Percentiles rank a stretch among this genome's conserved stretches.
Evolutionary conservation across 345 rosid genomes (phyloP).

Genomic region (Jatropha curcas): DNA sequence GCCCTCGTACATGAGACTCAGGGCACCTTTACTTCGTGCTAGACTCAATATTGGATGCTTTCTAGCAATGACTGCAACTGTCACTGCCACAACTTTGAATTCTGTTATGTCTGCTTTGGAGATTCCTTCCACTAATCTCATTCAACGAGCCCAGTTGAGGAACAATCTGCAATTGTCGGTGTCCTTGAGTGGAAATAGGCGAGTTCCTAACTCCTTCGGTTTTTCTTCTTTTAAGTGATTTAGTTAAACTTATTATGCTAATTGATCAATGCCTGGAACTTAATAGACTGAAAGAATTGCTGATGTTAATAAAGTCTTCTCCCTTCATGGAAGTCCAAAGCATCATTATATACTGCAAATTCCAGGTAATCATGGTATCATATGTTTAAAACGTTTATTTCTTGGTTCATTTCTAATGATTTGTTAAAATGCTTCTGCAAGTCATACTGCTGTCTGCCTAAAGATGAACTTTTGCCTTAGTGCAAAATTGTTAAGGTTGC

Average conservation of each 20-base stretch:
- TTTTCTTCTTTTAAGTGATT: neutral
- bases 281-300: constrained; percentile 80
- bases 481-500: too few relatives aligned
- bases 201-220: constrained; percentile 27
- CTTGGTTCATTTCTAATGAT: neutral
- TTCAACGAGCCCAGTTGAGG: constrained; percentile 65
- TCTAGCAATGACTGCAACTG: constrained; percentile 99
- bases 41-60: constrained; percentile 64
- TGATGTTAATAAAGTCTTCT: constrained; percentile 63
- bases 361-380: constrained; percentile 59
- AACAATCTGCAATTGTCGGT: constrained; percentile 78
- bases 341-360: constrained; percentile 92
- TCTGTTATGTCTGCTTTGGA: constrained; percentile 87
- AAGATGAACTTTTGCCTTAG: neutral
- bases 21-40: constrained; percentile 74
- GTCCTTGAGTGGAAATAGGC: constrained; percentile 75
- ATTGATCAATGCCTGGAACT: constrained; percentile 20
- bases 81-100: constrained; percentile 64
- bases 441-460: too few relatives aligned
- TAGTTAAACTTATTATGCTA: neutral
- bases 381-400: neutral
- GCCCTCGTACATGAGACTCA: constrained; percentile 93
- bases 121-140: constrained; percentile 76
- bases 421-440: neutral
- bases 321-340: constrained; percentile 66